Evolutionary conservation across 1,284 basidiomycete genomes (phyloP).

Genomic region (Megacollybia platyphylla): DNA sequence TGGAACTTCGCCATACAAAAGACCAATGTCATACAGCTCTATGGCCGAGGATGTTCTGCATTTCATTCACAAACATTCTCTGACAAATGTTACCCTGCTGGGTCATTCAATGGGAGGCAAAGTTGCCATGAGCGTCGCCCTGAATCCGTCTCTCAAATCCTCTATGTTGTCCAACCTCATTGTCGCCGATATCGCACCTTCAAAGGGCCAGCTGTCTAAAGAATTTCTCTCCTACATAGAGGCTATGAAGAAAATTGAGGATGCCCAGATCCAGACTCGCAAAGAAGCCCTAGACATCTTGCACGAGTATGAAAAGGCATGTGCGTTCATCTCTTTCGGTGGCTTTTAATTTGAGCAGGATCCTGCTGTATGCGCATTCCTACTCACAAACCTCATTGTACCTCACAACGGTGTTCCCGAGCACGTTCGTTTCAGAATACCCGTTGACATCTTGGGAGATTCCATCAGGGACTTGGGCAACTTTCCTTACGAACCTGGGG

Average conservation of each 20-base stretch:
- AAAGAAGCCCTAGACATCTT: conserved; percentile 61
- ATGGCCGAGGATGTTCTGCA: conserved; percentile 66
- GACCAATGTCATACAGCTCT: conserved; percentile 55
- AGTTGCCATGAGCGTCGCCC: conserved; percentile 70
- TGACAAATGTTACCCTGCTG: conserved; percentile 55
- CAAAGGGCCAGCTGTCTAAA: conserved; percentile 42
- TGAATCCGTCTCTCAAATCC: conserved; percentile 35
- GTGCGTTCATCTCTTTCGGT: conserved; percentile 5
- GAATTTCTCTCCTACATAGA: conserved; percentile 59
- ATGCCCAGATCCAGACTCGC: conserved; percentile 35
- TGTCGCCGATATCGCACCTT: conserved; percentile 73
- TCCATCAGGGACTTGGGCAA: conserved; percentile 57
- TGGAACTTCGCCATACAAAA: conserved; percentile 62
- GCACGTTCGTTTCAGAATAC: conserved; percentile 55
- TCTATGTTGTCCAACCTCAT: conserved; percentile 52
- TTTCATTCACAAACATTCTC: conserved; percentile 37
- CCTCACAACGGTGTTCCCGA: conserved; percentile 18
- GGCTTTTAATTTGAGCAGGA: conserved; percentile 32
- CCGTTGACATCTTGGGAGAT: conserved; percentile 50
- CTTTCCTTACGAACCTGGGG: conserved; percentile 59
- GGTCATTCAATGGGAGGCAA: conserved; percentile 93
- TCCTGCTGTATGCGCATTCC: conserved; percentile 57
- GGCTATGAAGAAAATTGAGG: conserved; percentile 61
- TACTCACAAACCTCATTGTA: conserved; percentile 66
- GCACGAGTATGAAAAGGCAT: conserved; percentile 43